Evolutionary conservation across 2,329 filamentous ascomycete species (phyloP).

Genomic region (Cladophialophora exuberans): DNA sequence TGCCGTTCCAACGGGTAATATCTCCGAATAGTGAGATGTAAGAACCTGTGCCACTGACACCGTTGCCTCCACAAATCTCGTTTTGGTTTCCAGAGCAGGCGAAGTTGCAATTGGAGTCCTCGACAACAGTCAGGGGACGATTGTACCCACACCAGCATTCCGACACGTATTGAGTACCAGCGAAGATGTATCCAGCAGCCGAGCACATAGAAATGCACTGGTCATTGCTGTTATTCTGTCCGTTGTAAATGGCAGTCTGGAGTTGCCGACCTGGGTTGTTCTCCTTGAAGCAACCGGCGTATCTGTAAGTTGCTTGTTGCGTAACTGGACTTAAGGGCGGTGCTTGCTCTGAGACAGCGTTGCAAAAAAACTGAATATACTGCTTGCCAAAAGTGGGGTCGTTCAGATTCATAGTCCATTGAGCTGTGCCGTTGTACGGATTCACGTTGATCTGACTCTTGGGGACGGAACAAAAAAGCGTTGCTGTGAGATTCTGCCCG

Average conservation of each 20-base stretch:
- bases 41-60: constrained; percentile 20
- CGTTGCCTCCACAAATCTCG: constrained; percentile 35
- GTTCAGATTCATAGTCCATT: constrained; percentile 49
- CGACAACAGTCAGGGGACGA: constrained; percentile 33
- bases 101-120: constrained; percentile 33
- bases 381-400: constrained; percentile 44
- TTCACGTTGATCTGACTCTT: constrained; percentile 61
- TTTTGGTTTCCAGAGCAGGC: constrained; percentile 32
- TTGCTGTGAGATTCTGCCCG: constrained; percentile 56
- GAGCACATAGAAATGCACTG: constrained; percentile 36
- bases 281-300: constrained; percentile 41
- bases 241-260: constrained; percentile 34
- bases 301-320: constrained; percentile 30
- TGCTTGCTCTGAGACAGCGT: constrained; percentile 28
- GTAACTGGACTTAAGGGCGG: constrained; percentile 21
- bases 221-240: constrained; percentile 34
- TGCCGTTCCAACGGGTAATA: constrained; percentile 26
- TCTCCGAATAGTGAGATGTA: constrained; percentile 30
- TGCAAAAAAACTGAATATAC: constrained; percentile 27
- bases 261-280: constrained; percentile 37
- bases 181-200: constrained; percentile 32
- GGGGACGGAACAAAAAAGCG: constrained; percentile 59
- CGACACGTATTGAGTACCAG: constrained; percentile 36
- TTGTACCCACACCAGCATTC: constrained; percentile 42
- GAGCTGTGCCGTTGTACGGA: constrained; percentile 52